Percentiles rank a stretch among this genome's conserved stretches.
These are phyloP conservation scores for Peniophora sp. DNA, from an alignment of 1,284 basidiomycete genomes.

Conservation along the genomic window DNA sequence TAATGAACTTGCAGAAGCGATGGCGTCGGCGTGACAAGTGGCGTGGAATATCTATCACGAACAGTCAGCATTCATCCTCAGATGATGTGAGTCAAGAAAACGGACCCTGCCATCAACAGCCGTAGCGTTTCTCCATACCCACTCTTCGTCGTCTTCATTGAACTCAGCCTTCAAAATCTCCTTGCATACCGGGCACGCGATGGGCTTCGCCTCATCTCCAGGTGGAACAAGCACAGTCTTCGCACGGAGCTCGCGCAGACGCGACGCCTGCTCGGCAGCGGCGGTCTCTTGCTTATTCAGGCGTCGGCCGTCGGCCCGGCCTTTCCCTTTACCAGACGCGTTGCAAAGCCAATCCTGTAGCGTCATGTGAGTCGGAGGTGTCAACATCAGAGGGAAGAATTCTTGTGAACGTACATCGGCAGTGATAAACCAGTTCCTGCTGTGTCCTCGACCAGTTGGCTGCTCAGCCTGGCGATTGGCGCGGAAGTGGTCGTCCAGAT, in stretches of 20 bases:
- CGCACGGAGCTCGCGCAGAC: constrained; percentile 67
- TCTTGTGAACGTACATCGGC: constrained; percentile 81
- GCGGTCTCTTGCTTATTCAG: constrained; percentile 48
- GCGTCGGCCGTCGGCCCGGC: constrained; percentile 43
- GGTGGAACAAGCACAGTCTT: constrained; percentile 84
- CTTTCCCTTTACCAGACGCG: constrained; percentile 53
- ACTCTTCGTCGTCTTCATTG: constrained; percentile 95
- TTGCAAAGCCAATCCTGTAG: constrained; percentile 81
- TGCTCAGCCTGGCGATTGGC: constrained; percentile 89
- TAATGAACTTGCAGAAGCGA: constrained; percentile 50
- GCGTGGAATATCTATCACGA: constrained; percentile 74
- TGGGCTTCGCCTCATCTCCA: constrained; percentile 70
- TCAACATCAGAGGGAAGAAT: constrained; percentile 5
- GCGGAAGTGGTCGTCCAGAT: constrained; percentile 96
- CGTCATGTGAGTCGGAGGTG: constrained; percentile 12
- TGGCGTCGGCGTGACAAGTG: constrained; percentile 82
- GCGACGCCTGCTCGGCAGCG: constrained; percentile 62
- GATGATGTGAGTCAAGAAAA: constrained; percentile 9
- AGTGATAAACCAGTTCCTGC: constrained; percentile 84
- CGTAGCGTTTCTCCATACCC: constrained; percentile 94
- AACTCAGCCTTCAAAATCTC: constrained; percentile 91
- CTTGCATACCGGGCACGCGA: constrained; percentile 96
- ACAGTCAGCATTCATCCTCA: constrained; percentile 6
- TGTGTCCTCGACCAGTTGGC: constrained; percentile 79
- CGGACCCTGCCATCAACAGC: constrained; percentile 75